Base-by-base conservation (phyloP, 257 asterid species). In the Thymus mandschuricus region DNA sequence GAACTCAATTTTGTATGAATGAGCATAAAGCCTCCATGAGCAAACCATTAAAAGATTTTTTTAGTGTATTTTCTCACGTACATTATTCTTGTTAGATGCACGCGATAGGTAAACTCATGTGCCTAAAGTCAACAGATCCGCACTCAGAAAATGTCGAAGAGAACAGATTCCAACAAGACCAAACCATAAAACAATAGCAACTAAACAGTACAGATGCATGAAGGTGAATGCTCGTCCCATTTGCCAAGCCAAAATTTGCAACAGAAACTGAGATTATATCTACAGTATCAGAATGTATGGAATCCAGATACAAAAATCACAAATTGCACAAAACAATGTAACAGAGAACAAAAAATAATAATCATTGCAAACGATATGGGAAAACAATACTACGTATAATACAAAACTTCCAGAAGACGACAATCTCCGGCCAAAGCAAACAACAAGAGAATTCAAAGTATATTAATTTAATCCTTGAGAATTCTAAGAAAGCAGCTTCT, bases 71-170 rank as follows among this genome's bases (percentile, higher is more conserved):
- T 21, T 21, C 21, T 21, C 21, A 21, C 21, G 21, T 21, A 21
- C 21, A 21, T 21, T 21, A 21, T 21, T 21, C 21, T 21, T 21
- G 21, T 60, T 48, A 29, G 29, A 49, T 60, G 60, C 30, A 59
- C 6, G 15, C 6, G 7, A 54, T 27, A 34, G 21, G 15, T 67
- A 70, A 73, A 34, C 56, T n/a, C 35, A 66, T 54, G 38, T 55
- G 70, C 55, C 64, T 34, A n/a, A 69, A 66, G 68, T 46, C 33
- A 64, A 62, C 51, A 28, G 44, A 67, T 68, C 41, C 60, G 59
- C 27, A 59, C 40, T 54, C 48, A 76, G 35, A 48, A 56, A 45
- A 64, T 30, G 10, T n/a, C 49, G 76, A 21, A 21, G 40, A 66
- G 49, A 66, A 70, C 41, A 61, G 6, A 70, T 12, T 40, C 45